These are phyloP conservation scores for Drosera capensis DNA, from an alignment of 148 eudicot genomes.

Conservation along the genomic window DNA sequence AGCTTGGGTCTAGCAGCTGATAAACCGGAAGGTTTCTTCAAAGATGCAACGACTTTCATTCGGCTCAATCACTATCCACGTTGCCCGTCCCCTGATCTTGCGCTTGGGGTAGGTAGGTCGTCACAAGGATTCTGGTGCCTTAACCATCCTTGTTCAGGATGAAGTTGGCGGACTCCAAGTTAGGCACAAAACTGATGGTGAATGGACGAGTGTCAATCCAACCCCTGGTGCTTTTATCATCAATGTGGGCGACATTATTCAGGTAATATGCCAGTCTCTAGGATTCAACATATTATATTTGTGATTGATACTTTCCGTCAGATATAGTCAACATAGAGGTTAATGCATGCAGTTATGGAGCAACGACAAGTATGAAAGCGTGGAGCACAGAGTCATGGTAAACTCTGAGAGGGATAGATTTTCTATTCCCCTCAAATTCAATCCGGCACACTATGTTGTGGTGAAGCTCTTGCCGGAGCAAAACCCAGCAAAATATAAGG, in stretches of 20 bases:
- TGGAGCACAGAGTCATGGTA: conserved; percentile 49
- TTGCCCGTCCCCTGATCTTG: conserved; percentile 49
- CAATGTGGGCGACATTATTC: conserved; percentile 68
- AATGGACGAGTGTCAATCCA: conserved; percentile 63
- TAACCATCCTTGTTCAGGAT: conserved; percentile 76
- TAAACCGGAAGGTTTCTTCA: conserved; percentile 23
- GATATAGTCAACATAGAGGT: too few relatives aligned
- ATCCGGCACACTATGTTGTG: conserved; percentile 31
- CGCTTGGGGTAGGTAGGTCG: conserved; percentile 57
- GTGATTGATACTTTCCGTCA: too few relatives aligned
- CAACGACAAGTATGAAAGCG: conserved; percentile 51
- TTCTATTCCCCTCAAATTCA: conserved; percentile 43
- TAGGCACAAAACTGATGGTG: conserved; percentile 48
- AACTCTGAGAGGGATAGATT: conserved; percentile 35
- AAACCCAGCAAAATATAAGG: conserved; percentile 32
- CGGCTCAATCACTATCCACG: conserved; percentile 58
- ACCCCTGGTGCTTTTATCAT: conserved; percentile 43
- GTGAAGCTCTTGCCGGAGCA: conserved; percentile 38
- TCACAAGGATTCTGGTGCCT: conserved; percentile 64
- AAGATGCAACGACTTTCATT: conserved; percentile 31
- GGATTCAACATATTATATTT: too few relatives aligned
- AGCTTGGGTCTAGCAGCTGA: conserved; percentile 39
- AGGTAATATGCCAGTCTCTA: conserved; percentile 27
- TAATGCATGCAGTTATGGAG: conserved; percentile 66
- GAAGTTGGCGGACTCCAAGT: conserved; percentile 75